Percentiles rank a stretch among this genome's conserved stretches.
These are phyloP conservation scores for Phlebopus sp. DNA, from an alignment of 1,284 basidiomycete species.

Conservation along the genomic window DNA sequence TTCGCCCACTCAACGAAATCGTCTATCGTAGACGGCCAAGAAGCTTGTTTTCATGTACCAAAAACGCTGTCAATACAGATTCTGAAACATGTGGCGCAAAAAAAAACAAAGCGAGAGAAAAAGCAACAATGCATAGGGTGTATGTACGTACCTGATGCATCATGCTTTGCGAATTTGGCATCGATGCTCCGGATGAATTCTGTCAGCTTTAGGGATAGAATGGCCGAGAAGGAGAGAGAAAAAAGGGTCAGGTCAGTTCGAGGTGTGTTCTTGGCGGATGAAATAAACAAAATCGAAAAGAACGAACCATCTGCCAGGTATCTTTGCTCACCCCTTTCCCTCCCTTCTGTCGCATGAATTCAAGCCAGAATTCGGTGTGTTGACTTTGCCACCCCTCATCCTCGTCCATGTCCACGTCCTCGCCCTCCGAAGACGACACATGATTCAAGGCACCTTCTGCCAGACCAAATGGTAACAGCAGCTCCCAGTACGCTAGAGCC, in stretches of 20 bases:
- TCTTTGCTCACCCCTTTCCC: slow-evolving; percentile 89
- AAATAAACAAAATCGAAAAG: neutral
- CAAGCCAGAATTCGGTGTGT: slow-evolving; percentile 82
- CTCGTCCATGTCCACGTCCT: slow-evolving; percentile 31
- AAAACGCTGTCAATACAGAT: slow-evolving; percentile 4
- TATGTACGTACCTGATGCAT: slow-evolving; percentile 67
- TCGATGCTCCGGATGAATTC: slow-evolving; percentile 85
- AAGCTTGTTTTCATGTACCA: slow-evolving; percentile 49
- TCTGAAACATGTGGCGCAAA: neutral
- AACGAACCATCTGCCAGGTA: slow-evolving; percentile 84
- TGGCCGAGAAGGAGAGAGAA: slow-evolving; percentile 6
- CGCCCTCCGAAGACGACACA: slow-evolving; percentile 41
- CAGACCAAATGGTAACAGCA: slow-evolving; percentile 81
- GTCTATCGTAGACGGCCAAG: slow-evolving; percentile 88
- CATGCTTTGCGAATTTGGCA: slow-evolving; percentile 76
- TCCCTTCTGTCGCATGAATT: slow-evolving; percentile 71
- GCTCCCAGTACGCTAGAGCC: slow-evolving; percentile 81
- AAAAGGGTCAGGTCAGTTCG: neutral
- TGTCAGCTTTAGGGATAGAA: slow-evolving; percentile 54
- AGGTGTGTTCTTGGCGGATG: too few species aligned
- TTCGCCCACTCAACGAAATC: slow-evolving; percentile 80
- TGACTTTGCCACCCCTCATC: slow-evolving; percentile 63
- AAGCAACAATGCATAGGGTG: too few species aligned
- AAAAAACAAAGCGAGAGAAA: too few species aligned
- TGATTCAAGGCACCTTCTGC: slow-evolving; percentile 65